Base-by-base conservation (phyloP, 768 basidiomycete species). In the Tulasnella sp. region DNA sequence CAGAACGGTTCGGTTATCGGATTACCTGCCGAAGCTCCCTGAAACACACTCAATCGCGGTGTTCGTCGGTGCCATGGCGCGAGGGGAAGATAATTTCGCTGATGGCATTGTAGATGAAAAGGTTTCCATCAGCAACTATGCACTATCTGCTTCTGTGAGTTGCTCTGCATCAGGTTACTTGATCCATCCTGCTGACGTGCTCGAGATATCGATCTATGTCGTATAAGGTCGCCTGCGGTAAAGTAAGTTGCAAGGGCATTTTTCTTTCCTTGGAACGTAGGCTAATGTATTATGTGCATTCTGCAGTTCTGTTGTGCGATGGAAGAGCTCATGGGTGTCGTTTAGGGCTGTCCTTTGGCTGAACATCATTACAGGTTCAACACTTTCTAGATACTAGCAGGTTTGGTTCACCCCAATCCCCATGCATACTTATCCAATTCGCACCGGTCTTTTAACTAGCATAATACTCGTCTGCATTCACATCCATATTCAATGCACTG, bases 21-120 rank as follows among this genome's bases (percentile, higher is more conserved):
- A 79, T 59, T 97, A 90, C 74, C 75, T 99, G 46, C 84, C 84
- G 0, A 88, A 84, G 0, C 73, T 98, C 4, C 92, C 93, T 0
- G 78, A 84, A 56, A 87, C 89, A 3, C 91, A 97, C 66, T 85
- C 85, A 38, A 74, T 99, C 55, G 92, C 91, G 17, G 87, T 99
- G 56, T 96, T 97, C 65, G 92, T 99, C 58, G 94, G 94, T 50
- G 96, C 94, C 21, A 99, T 99, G 94, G 94, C 94, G 4, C 78
- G 94, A 60, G 94, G 94, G 69, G 73, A 80, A 52, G 96, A 99
- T 65, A 90, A 94, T 73, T 99, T 99, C 74, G 96, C 96, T 12
- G 96, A 99, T 71, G 85, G 80, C 22, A 75, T 87, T 64, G 87
- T 97, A 0, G 96, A 99, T 68, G 84, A 94, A 72, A 99, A 99